These are phyloP conservation scores for Earliella scabrosa DNA, from an alignment of 1,284 basidiomycete species.

Conservation along the genomic window DNA sequence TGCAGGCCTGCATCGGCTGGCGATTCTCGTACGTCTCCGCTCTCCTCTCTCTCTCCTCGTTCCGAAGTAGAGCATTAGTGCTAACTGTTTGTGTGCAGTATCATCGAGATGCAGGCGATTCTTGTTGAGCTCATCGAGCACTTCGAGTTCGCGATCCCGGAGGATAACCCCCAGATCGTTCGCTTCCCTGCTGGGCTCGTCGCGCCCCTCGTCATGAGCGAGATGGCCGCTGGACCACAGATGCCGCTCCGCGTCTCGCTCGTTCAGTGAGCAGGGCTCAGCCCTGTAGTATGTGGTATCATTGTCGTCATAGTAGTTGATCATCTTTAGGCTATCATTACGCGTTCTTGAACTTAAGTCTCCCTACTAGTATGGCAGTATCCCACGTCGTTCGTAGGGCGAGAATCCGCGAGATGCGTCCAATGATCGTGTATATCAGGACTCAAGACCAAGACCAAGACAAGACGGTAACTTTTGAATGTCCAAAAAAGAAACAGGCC, in stretches of 20 bases:
- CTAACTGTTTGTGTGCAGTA: constrained; percentile 27
- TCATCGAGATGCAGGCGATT: constrained; percentile 55
- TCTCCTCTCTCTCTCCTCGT: not conserved
- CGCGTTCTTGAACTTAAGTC: too few relatives aligned
- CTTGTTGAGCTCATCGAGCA: constrained; percentile 50
- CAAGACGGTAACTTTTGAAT: too few relatives aligned
- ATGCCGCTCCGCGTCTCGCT: constrained; percentile 24
- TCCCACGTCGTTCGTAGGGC: too few relatives aligned
- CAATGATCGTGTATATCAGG: too few relatives aligned
- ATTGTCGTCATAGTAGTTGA: too few relatives aligned
- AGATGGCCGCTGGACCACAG: constrained; percentile 43
- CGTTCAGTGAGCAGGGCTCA: constrained; percentile 15
- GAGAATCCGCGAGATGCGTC: too few relatives aligned
- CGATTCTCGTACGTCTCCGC: constrained; percentile 46
- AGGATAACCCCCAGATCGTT: constrained; percentile 38
- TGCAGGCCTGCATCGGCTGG: constrained; percentile 41
- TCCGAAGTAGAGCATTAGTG: too few relatives aligned
- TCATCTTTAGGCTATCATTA: too few relatives aligned
- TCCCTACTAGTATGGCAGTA: too few relatives aligned
- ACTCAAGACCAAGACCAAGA: too few relatives aligned
- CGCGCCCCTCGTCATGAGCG: constrained; percentile 50
- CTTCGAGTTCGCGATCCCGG: constrained; percentile 50
- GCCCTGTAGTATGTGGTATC: too few relatives aligned
- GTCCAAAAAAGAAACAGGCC: too few relatives aligned
- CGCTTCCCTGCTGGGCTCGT: constrained; percentile 48